phyloP scores from a whole-genome alignment of 768 basidiomycete genomes.

The Piloderma croceum region DNA sequence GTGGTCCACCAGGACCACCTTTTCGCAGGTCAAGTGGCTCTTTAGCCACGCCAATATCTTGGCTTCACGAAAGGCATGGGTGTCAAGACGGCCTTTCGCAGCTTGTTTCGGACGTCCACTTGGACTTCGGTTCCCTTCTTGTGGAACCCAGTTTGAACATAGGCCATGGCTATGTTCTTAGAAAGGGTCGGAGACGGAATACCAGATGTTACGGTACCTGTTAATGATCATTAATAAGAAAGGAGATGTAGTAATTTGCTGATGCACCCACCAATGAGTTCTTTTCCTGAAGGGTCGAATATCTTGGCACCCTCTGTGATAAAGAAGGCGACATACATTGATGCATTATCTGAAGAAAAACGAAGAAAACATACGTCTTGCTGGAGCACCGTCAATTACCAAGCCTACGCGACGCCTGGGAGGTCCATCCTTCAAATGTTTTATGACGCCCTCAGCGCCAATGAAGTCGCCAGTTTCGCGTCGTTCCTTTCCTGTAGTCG shows the following conservation, averaged over 20 bases:
- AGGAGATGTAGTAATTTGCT: constrained; percentile 4
- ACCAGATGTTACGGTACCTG: constrained; percentile 83
- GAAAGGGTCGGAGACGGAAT: constrained; percentile 89
- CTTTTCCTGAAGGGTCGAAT: constrained; percentile 45
- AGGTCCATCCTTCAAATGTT: constrained; percentile 77
- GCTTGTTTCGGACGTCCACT: constrained; percentile 80
- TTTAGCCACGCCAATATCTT: constrained; percentile 74
- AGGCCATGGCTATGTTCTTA: constrained; percentile 96
- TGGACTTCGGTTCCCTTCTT: constrained; percentile 85
- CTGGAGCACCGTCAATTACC: constrained; percentile 78
- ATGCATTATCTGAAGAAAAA: constrained; percentile 2
- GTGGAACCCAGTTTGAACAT: constrained; percentile 74
- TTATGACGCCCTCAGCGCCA: constrained; percentile 66
- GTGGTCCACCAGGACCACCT: too few species aligned
- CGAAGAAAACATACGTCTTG: constrained; percentile 54
- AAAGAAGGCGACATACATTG: background rate
- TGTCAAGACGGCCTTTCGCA: constrained; percentile 65
- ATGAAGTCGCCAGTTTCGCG: constrained; percentile 69
- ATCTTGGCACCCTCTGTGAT: constrained; percentile 73
- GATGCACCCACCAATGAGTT: constrained; percentile 52
- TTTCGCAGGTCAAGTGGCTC: too few species aligned
- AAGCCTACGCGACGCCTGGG: constrained; percentile 75
- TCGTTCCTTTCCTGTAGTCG: constrained; percentile 68
- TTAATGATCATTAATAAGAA: constrained; percentile 2
- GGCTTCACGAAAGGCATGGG: constrained; percentile 86